These are phyloP conservation scores for Aspergillus bertholletiae DNA, from an alignment of 495 filamentous ascomycete genomes.

Conservation along the genomic window DNA sequence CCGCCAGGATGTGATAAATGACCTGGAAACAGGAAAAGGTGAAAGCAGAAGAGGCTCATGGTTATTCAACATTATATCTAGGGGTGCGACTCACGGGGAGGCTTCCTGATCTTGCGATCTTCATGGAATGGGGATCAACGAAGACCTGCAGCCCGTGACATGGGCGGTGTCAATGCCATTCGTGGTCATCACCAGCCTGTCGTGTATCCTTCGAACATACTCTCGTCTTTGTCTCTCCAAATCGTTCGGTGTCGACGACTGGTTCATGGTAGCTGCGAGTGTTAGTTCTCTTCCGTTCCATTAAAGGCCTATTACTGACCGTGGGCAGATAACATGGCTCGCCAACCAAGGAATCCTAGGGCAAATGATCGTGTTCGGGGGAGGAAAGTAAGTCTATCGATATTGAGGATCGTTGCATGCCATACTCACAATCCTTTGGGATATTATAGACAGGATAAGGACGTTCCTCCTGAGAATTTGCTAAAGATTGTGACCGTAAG, in stretches of 20 bases:
- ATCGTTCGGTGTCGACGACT: slow-evolving; percentile 3
- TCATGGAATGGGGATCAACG: slow-evolving; percentile 5
- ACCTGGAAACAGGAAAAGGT: background rate
- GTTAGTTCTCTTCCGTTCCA: background rate
- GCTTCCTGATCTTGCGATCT: background rate
- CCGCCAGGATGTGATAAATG: background rate
- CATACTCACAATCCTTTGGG: background rate
- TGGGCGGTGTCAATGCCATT: slow-evolving; percentile 1
- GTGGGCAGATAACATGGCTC: background rate
- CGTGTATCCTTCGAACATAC: slow-evolving; percentile 1
- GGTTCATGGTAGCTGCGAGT: slow-evolving; percentile 3
- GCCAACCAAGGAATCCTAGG: background rate
- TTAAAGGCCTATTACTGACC: background rate
- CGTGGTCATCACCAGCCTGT: background rate
- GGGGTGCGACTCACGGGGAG: background rate
- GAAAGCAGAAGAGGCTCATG: background rate
- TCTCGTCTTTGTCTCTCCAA: slow-evolving; percentile 1
- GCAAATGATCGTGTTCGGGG: slow-evolving; percentile 3
- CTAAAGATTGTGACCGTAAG: background rate
- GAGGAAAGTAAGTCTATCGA: background rate
- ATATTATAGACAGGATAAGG: background rate
- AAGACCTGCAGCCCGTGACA: slow-evolving; percentile 2
- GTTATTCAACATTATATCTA: background rate
- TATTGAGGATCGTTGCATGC: background rate
- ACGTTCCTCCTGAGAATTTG: background rate